Evolutionary conservation across 2,329 filamentous ascomycete genomes (phyloP).

Genomic region (Arthrocladium fulminans): DNA sequence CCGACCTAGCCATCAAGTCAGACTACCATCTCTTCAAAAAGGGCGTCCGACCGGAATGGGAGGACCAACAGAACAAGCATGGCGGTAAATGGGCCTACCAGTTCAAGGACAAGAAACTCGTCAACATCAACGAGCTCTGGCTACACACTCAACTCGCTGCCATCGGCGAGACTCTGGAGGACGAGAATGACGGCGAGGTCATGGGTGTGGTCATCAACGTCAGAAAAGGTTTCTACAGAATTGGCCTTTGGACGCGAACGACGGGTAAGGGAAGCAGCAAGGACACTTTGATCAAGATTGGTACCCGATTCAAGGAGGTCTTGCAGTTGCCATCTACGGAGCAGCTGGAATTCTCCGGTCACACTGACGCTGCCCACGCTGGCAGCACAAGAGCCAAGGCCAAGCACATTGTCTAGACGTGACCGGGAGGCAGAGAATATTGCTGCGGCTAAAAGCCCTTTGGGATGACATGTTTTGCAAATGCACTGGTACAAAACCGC

Average conservation of each 20-base stretch:
- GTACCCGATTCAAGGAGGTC: slow-evolving; percentile 84
- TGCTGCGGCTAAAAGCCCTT: neutral
- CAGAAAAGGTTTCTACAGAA: slow-evolving; percentile 94
- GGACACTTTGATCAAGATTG: slow-evolving; percentile 75
- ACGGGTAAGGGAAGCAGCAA: slow-evolving; percentile 84
- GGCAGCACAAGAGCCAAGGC: slow-evolving; percentile 94
- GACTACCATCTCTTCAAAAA: slow-evolving; percentile 99
- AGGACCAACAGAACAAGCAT: slow-evolving; percentile 97
- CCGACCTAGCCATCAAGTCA: slow-evolving; percentile 91
- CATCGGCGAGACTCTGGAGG: slow-evolving; percentile 95
- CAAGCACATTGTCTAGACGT: slow-evolving; percentile 69
- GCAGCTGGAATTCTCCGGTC: slow-evolving; percentile 86
- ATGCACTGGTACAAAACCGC: neutral
- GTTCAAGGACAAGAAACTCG: slow-evolving; percentile 88
- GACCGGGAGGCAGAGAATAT: neutral
- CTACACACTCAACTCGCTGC: slow-evolving; percentile 93
- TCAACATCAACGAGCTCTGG: slow-evolving; percentile 93
- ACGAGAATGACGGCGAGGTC: slow-evolving; percentile 85
- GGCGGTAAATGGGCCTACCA: slow-evolving; percentile 98
- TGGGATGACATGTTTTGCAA: neutral
- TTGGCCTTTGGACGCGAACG: slow-evolving; percentile 94
- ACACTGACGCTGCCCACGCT: slow-evolving; percentile 85
- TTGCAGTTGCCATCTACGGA: slow-evolving; percentile 70
- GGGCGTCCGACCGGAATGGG: slow-evolving; percentile 95
- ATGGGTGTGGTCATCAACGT: slow-evolving; percentile 98